Evolutionary conservation across 78 protist species (phyloP).

Genomic region (Goniomonas avonlea): DNA sequence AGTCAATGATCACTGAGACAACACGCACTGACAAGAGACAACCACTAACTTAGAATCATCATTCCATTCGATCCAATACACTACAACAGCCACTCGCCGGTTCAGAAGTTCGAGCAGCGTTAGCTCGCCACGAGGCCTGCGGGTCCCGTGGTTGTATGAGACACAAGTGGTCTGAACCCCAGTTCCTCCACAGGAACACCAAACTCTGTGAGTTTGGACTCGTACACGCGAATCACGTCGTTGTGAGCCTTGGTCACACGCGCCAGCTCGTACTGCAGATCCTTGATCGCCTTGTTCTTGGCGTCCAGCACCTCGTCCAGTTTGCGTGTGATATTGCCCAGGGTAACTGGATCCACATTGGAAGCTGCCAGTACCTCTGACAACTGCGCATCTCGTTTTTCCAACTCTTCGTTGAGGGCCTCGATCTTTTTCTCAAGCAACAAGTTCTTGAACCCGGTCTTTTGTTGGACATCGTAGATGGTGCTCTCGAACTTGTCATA

Average conservation of each 20-base stretch:
- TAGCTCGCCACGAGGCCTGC: conserved; percentile 44
- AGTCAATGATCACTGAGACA: too few relatives aligned
- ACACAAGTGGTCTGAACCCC: conserved; percentile 45
- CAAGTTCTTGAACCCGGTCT: conserved; percentile 49
- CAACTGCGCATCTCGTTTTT: conserved; percentile 73
- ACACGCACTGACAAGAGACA: too few relatives aligned
- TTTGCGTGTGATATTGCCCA: conserved; percentile 38
- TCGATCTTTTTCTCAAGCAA: conserved; percentile 62
- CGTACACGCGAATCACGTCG: conserved; percentile 46
- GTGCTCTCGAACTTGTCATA: conserved; percentile 53
- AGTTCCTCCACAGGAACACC: conserved; percentile 53
- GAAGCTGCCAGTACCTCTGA: conserved; percentile 57
- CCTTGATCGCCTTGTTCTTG: conserved; percentile 59
- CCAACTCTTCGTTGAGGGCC: conserved; percentile 40
- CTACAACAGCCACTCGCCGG: neutral
- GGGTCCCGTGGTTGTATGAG: conserved; percentile 25
- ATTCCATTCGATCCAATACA: too few relatives aligned
- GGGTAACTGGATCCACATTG: conserved; percentile 56
- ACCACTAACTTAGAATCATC: too few relatives aligned
- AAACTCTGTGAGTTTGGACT: conserved; percentile 50
- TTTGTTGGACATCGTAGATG: conserved; percentile 36
- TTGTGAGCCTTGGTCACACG: conserved; percentile 43
- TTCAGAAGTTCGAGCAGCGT: neutral
- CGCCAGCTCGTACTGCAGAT: conserved; percentile 38
- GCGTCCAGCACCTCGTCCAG: conserved; percentile 54